These are phyloP conservation scores for Tagetes erecta DNA, from an alignment of 129 eudicot genomes.

Conservation along the genomic window DNA sequence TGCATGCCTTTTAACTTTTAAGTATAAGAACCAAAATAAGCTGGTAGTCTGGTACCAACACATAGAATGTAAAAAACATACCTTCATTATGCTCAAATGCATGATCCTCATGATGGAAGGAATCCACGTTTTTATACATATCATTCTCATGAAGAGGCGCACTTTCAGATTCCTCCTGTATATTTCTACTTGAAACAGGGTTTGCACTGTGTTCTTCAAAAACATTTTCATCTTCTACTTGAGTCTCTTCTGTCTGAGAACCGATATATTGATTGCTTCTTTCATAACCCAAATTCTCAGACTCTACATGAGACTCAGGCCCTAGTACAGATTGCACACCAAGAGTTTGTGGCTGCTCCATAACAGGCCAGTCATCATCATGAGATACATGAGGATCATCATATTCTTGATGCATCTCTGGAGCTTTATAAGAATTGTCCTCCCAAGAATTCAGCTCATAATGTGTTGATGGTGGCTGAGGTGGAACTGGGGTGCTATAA, in stretches of 20 bases:
- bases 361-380: slow-evolving; percentile 77
- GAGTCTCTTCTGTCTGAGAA: slow-evolving; percentile 54
- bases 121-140: slow-evolving; percentile 45
- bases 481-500: slow-evolving; percentile 33
- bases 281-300: slow-evolving; percentile 56
- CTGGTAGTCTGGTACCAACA: background rate
- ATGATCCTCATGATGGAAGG: slow-evolving; percentile 49
- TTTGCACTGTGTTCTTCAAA: slow-evolving; percentile 45
- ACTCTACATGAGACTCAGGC: slow-evolving; percentile 41
- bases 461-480: slow-evolving; percentile 43
- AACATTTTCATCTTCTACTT: slow-evolving; percentile 48
- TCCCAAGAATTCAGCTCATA: slow-evolving; percentile 24
- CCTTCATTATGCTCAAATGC: slow-evolving; percentile 65
- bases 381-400: slow-evolving; percentile 40
- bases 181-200: slow-evolving; percentile 46
- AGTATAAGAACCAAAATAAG: background rate
- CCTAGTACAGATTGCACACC: slow-evolving; percentile 27
- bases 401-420: slow-evolving; percentile 36
- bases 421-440: slow-evolving; percentile 40
- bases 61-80: slow-evolving; percentile 21
- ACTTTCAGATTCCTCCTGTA: slow-evolving; percentile 53
- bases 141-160: slow-evolving; percentile 50
- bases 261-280: slow-evolving; percentile 35
- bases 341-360: slow-evolving; percentile 60
- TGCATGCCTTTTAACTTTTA: background rate